A percentile compares a stretch with the other conserved stretches of the same genome.
Conservation (phyloP, 2,329 filamentous ascomycete species). For the Cercospora berteroae region DNA sequence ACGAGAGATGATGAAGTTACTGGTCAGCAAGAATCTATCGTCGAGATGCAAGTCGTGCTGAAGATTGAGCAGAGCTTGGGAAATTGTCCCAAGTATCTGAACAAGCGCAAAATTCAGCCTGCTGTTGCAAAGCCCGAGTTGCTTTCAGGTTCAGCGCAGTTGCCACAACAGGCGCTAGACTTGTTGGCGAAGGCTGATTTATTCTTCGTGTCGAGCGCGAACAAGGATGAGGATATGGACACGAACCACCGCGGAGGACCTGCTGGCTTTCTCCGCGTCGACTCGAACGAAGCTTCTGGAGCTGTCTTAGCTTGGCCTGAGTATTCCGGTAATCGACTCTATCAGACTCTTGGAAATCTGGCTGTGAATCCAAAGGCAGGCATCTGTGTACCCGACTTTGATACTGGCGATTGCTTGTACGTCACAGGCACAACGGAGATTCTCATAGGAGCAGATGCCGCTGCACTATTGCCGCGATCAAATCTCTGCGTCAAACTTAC, state of each 20-base stretch:
- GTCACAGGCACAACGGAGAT: constrained; percentile 67
- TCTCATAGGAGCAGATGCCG: constrained; percentile 63
- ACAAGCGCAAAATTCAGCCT: constrained; percentile 64
- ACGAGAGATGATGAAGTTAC: constrained; percentile 37
- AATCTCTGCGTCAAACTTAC: constrained; percentile 71
- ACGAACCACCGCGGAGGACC: constrained; percentile 78
- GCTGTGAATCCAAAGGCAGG: constrained; percentile 65
- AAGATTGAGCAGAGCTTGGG: constrained; percentile 69
- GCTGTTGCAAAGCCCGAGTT: constrained; percentile 55
- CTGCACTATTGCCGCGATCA: constrained; percentile 62
- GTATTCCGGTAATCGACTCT: constrained; percentile 79
- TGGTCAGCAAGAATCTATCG: constrained; percentile 30
- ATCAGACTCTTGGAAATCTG: constrained; percentile 80
- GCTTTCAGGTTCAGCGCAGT: constrained; percentile 46
- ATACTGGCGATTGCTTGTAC: constrained; percentile 70
- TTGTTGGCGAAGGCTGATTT: constrained; percentile 66
- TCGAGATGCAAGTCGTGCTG: constrained; percentile 60
- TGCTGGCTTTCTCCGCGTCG: constrained; percentile 68
- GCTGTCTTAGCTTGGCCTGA: constrained; percentile 71
- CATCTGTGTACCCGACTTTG: constrained; percentile 70
- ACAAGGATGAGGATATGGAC: constrained; percentile 68
- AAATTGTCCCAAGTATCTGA: constrained; percentile 86
- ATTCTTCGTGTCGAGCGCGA: constrained; percentile 72
- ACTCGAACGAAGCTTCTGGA: constrained; percentile 51
- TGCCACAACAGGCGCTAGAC: constrained; percentile 56